Percentiles rank a stretch among this genome's conserved stretches.
These are phyloP conservation scores for Gynochthodes officinalis DNA, from an alignment of 257 asterid species.

Conservation along the genomic window DNA sequence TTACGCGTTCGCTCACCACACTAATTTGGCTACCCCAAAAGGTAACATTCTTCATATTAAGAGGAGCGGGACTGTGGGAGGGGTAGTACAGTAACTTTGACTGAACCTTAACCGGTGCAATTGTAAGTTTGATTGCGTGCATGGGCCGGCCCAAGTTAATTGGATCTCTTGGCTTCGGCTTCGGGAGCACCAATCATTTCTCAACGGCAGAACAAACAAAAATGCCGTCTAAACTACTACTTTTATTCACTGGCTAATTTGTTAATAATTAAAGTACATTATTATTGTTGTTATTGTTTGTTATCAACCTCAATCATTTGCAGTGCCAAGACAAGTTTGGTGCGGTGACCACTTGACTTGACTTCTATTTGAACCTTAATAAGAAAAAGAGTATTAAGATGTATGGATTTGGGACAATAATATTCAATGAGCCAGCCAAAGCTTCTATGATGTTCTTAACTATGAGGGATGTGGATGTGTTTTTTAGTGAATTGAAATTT, in stretches of 20 bases:
- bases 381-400: neutral
- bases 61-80: neutral
- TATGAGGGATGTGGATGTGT: no score
- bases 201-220: constrained; percentile 39
- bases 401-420: neutral
- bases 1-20: no score
- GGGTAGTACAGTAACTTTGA: constrained; percentile 21
- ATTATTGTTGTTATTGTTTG: neutral
- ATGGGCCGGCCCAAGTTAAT: constrained; percentile 62
- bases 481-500: no score
- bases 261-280: neutral
- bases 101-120: neutral
- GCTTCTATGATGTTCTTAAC: neutral
- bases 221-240: constrained; percentile 34
- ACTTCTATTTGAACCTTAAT: neutral
- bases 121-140: neutral
- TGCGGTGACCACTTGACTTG: neutral
- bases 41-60: no score
- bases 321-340: neutral
- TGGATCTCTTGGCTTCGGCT: constrained; percentile 21
- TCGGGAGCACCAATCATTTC: constrained; percentile 31
- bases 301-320: constrained; percentile 6
- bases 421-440: no score
- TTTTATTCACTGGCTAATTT: neutral
- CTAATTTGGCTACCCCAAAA: no score